Percentiles rank a stretch among this genome's conserved stretches.
These are phyloP conservation scores for Sphaceloma murrayae DNA, from an alignment of 2,329 filamentous ascomycete genomes.

Conservation along the genomic window DNA sequence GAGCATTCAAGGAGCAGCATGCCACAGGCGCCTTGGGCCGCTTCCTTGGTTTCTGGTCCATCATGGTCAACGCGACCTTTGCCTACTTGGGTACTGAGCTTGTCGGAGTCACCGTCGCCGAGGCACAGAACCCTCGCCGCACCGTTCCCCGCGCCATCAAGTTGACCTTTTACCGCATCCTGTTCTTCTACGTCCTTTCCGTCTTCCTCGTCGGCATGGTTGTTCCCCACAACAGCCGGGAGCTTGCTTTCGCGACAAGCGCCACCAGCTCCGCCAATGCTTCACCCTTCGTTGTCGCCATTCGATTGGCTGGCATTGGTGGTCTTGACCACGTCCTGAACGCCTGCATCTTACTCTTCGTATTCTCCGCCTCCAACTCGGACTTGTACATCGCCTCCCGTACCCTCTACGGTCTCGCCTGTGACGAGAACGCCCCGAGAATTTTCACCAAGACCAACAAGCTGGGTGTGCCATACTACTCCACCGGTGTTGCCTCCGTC, in stretches of 20 bases:
- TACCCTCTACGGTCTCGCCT: conserved; percentile 62
- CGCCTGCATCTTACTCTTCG: conserved; percentile 63
- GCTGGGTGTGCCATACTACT: conserved; percentile 59
- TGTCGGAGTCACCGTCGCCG: conserved; percentile 67
- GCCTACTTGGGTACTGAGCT: conserved; percentile 70
- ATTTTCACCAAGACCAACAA: conserved; percentile 64
- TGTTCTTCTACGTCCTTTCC: conserved; percentile 68
- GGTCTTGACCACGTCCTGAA: conserved; percentile 60
- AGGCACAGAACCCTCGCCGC: conserved; percentile 68
- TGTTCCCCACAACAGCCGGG: conserved; percentile 57
- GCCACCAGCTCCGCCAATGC: conserved; percentile 41
- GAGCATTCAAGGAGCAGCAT: conserved; percentile 36
- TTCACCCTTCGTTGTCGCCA: conserved; percentile 68
- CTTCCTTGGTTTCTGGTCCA: conserved; percentile 36
- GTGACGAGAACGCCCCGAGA: conserved; percentile 59
- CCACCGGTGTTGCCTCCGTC: conserved; percentile 50
- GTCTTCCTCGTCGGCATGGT: conserved; percentile 68
- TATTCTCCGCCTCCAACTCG: conserved; percentile 68
- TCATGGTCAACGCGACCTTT: conserved; percentile 60
- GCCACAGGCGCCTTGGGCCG: conserved; percentile 29
- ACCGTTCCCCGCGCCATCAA: conserved; percentile 70
- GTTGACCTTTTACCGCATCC: conserved; percentile 71
- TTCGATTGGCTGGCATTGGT: conserved; percentile 53
- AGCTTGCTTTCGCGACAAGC: conserved; percentile 51
- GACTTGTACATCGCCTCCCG: conserved; percentile 67